Conservation (phyloP, 163 green algal genomes). For the Picocystis sp. region DNA sequence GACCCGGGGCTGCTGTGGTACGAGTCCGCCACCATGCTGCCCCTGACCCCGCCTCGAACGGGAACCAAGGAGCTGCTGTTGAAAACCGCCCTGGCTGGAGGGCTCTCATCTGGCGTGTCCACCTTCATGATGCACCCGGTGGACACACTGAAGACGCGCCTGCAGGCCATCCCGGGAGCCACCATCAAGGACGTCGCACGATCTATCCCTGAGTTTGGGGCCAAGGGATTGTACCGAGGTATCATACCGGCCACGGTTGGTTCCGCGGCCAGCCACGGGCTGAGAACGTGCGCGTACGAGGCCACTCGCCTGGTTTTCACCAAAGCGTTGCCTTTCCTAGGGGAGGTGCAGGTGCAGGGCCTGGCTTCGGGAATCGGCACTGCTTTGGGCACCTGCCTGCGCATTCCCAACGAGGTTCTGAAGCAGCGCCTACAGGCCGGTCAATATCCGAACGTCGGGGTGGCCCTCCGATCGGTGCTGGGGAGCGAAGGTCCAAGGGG, state of each 20-base stretch:
- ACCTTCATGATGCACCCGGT: constrained; percentile 44
- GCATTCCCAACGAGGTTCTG: constrained; percentile 53
- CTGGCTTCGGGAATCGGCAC: constrained; percentile 37
- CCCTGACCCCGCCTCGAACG: background rate
- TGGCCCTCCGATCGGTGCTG: constrained; percentile 20
- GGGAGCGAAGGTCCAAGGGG: constrained; percentile 19
- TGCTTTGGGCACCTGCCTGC: constrained; percentile 31
- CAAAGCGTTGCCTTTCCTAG: constrained; percentile 10
- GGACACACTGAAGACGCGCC: constrained; percentile 50
- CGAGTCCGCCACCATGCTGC: constrained; percentile 35
- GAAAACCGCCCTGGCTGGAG: constrained; percentile 39
- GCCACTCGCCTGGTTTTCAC: constrained; percentile 11
- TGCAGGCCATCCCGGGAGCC: constrained; percentile 25
- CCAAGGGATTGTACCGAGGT: constrained; percentile 30
- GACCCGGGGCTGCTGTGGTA: constrained; percentile 38
- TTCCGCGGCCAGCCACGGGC: constrained; percentile 28
- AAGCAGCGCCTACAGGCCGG: constrained; percentile 52
- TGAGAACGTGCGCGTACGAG: constrained; percentile 40
- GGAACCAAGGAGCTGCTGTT: constrained; percentile 22
- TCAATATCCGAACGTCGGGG: constrained; percentile 22
- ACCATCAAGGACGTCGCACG: constrained; percentile 11
- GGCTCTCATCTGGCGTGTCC: constrained; percentile 27
- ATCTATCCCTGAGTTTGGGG: constrained; percentile 24
- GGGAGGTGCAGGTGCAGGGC: constrained; percentile 25
- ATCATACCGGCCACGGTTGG: constrained; percentile 23